A percentile compares a stretch with the other conserved stretches of the same genome.
Conservation (phyloP, 352 stramenopile species). For the Pythium angustatum region DNA sequence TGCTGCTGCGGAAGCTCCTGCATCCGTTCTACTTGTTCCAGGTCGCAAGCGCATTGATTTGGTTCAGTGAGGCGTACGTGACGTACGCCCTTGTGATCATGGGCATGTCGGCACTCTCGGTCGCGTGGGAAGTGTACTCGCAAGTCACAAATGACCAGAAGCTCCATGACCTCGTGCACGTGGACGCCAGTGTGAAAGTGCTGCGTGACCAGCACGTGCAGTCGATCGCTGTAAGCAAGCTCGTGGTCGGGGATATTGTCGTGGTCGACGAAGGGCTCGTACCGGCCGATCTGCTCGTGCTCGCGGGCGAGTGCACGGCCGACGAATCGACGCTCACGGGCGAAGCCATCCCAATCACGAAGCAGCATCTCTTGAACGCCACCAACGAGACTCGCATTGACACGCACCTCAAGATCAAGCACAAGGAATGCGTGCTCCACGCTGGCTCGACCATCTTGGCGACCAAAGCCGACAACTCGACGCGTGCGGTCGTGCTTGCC, state of each 20-base stretch:
- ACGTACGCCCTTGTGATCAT: slow-evolving; percentile 71
- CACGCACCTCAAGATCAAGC: slow-evolving; percentile 39
- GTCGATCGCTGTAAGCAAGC: slow-evolving; percentile 40
- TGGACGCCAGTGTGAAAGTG: slow-evolving; percentile 59
- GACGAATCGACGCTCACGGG: slow-evolving; percentile 82
- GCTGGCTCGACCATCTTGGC: slow-evolving; percentile 49
- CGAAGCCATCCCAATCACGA: slow-evolving; percentile 79
- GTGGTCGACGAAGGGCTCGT: slow-evolving; percentile 64
- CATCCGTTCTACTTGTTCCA: slow-evolving; percentile 87
- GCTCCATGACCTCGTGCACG: slow-evolving; percentile 57
- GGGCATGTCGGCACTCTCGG: slow-evolving; percentile 61
- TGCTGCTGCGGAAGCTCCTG: slow-evolving; percentile 67
- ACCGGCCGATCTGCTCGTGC: slow-evolving; percentile 58
- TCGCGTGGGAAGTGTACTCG: slow-evolving; percentile 68
- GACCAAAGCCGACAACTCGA: slow-evolving; percentile 23
- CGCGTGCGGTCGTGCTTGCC: slow-evolving; percentile 30
- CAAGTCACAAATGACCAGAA: slow-evolving; percentile 65
- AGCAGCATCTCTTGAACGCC: slow-evolving; percentile 37
- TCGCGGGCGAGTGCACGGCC: slow-evolving; percentile 64
- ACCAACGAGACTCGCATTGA: slow-evolving; percentile 32
- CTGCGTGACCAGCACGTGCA: slow-evolving; percentile 53
- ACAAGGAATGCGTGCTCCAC: slow-evolving; percentile 57
- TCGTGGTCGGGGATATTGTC: slow-evolving; percentile 76
- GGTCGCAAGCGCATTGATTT: slow-evolving; percentile 62
- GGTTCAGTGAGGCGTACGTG: slow-evolving; percentile 66